Conservation (phyloP, 2,329 filamentous ascomycete species). For the Arthroderma sp. region DNA sequence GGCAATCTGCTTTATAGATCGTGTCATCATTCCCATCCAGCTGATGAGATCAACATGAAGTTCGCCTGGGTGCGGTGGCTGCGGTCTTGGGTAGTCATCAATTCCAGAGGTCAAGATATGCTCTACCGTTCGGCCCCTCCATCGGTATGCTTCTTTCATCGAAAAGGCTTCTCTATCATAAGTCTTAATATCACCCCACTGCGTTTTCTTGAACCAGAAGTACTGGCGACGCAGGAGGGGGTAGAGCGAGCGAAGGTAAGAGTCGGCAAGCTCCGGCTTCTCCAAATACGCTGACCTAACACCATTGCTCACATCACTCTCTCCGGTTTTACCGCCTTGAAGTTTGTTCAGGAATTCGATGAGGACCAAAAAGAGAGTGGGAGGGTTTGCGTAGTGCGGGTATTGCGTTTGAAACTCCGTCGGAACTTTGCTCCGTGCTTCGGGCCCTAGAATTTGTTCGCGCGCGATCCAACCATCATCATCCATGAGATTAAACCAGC, state of each 20-base stretch:
- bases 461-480: constrained; percentile 95
- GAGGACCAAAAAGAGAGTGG: constrained; percentile 81
- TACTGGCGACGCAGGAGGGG: constrained; percentile 81
- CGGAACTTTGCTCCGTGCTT: constrained; percentile 91
- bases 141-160: constrained; percentile 83
- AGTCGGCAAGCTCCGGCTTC: constrained; percentile 52
- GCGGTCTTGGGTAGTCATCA: constrained; percentile 88
- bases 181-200: constrained; percentile 74
- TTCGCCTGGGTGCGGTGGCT: constrained; percentile 90
- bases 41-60: constrained; percentile 87
- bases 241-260: constrained; percentile 66
- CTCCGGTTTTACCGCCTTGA: constrained; percentile 31
- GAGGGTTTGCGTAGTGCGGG: constrained; percentile 93
- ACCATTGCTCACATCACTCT: constrained; percentile 15
- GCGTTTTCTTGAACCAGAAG: constrained; percentile 88
- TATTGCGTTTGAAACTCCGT: constrained; percentile 89
- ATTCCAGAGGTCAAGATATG: constrained; percentile 89
- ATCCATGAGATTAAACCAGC: constrained; percentile 94
- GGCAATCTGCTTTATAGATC: constrained; percentile 70
- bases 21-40: constrained; percentile 95
- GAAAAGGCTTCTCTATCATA: constrained; percentile 86
- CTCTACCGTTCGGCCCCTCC: constrained; percentile 74
- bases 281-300: constrained; percentile 53
- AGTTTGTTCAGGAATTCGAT: constrained; percentile 74
- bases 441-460: constrained; percentile 83